Evolutionary conservation across 257 asterid species (phyloP).

Genomic region (Primulina eburnea): DNA sequence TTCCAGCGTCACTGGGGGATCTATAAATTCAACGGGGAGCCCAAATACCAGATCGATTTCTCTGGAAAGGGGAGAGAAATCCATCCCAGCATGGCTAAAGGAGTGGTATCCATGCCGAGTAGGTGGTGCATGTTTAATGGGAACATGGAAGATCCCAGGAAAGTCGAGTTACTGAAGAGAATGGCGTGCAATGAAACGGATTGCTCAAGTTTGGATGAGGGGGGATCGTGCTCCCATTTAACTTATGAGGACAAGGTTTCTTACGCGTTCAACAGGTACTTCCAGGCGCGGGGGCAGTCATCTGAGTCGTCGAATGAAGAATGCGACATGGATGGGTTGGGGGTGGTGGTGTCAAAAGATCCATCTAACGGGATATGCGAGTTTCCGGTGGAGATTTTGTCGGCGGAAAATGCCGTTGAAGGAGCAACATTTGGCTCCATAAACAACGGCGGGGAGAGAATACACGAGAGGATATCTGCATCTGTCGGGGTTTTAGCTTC

Average conservation of each 20-base stretch:
- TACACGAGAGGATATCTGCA: neutral
- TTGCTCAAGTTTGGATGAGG: constrained; percentile 39
- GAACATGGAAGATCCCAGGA: neutral
- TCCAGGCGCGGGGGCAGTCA: constrained; percentile 36
- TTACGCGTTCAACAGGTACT: constrained; percentile 48
- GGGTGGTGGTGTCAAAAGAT: constrained; percentile 26
- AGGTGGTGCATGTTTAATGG: constrained; percentile 43
- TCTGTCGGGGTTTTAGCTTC: too few relatives aligned
- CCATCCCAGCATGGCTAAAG: constrained; percentile 41
- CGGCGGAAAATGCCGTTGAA: constrained; percentile 4
- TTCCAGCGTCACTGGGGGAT: constrained; percentile 63
- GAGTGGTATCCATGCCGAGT: constrained; percentile 33
- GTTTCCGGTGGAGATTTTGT: constrained; percentile 27
- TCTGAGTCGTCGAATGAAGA: neutral
- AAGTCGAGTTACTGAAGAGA: neutral
- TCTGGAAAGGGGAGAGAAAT: constrained; percentile 32
- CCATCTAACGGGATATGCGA: constrained; percentile 29
- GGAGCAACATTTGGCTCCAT: neutral
- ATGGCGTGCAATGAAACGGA: constrained; percentile 32
- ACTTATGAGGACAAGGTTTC: constrained; percentile 31
- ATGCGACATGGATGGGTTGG: constrained; percentile 40
- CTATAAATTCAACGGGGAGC: constrained; percentile 45
- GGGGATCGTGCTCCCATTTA: constrained; percentile 41
- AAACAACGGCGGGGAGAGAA: neutral
- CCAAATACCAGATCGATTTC: constrained; percentile 54